Evolutionary conservation across 768 basidiomycete genomes (phyloP), one percentile per base, ranked within the genome.

Genomic region (Leccinum obscurum): DNA sequence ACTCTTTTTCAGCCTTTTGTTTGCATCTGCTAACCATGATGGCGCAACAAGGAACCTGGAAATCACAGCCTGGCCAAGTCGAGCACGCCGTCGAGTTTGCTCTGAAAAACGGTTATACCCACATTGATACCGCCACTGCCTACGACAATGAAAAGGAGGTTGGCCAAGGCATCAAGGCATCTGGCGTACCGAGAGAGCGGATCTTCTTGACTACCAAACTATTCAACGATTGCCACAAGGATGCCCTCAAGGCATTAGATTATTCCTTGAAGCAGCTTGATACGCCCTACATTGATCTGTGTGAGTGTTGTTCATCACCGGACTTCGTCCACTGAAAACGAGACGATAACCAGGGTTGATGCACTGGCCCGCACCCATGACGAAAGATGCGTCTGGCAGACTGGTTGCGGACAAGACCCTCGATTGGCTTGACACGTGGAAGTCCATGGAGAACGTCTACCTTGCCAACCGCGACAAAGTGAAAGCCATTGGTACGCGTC

Each of bases 351-450:
- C 61, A 88, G 86, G 85, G 83, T 77, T 91, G 59, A 85, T 92
- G 82, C 90, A 92, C 75, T 92, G 90, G 91, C 92, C 92, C 11
- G 84, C 88, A 20, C 87, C 90, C 34, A 84, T 90, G 84, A 83
- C 81, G 13, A 65, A 66, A 49, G 83, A 83, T 20, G n/a, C 44
- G 4, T 46, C 44, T 11, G 44, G 44, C 57, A 77, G 77, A 54
- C 75, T 77, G 58, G 20, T 46, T 46, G 77, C 85, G 6, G 84
- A 89, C 66, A 82, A 78, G 66, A 76, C 69, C 11, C 73, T 77
- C 69, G 81, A 85, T 67, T 89, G 90, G 84, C 75, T 87, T 52
- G 82, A 93, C 66, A 90, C 91, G 32, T 94, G 92, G 92, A 85
- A 85, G 67, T 71, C 76, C 54, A 89, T 94, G 86, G 90, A 89